A percentile compares a stretch with the other conserved stretches of the same genome.
phyloP scores from a whole-genome alignment of 345 rosid genomes.

The Eucalyptus grandis region DNA sequence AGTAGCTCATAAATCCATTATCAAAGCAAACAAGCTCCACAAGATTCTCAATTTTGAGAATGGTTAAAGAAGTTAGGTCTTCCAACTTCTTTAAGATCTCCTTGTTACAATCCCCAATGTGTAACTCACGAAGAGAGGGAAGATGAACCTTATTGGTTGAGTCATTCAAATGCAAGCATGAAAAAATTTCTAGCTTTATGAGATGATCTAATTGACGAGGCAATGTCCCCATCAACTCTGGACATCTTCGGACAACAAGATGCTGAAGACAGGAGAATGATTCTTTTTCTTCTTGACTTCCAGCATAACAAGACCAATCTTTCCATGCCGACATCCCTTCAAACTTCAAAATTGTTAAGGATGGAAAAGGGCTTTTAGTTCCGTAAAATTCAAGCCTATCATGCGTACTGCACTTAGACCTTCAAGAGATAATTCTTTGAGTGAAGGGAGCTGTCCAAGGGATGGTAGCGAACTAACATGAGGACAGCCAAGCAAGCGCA shows the following conservation, averaged over 20 bases:
- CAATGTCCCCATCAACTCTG: fast-evolving
- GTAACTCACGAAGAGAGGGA: fast-evolving
- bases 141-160: not conserved
- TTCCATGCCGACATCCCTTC: not conserved
- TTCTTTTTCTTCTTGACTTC: fast-evolving
- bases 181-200: fast-evolving
- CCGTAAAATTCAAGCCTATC: not conserved
- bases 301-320: fast-evolving
- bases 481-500: not conserved
- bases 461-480: fast-evolving
- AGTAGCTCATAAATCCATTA: not conserved
- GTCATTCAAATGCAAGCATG: not conserved
- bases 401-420: fast-evolving
- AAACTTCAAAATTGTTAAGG: not conserved
- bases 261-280: fast-evolving
- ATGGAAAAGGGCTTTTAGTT: not conserved
- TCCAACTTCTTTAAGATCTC: not conserved
- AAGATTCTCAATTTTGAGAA: no score
- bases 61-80: not conserved
- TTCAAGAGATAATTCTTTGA: not conserved
- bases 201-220: not conserved
- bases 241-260: not conserved
- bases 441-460: not conserved
- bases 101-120: fast-evolving
- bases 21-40: fast-evolving